Evolutionary conservation across 2,329 filamentous ascomycete genomes (phyloP), one percentile per base, ranked within the genome.

Genomic region (Pseudogymnoascus sp.): DNA sequence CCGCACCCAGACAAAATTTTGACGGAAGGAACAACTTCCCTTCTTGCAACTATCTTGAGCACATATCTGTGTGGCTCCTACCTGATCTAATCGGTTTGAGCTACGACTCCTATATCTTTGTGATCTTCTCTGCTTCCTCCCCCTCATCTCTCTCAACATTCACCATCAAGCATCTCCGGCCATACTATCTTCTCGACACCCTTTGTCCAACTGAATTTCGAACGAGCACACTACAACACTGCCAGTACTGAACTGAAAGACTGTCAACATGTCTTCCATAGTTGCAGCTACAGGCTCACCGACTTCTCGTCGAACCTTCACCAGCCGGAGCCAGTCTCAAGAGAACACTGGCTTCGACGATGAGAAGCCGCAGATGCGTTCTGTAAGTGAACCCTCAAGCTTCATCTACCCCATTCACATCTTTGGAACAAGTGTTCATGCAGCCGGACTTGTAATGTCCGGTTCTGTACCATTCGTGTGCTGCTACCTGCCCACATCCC

Each of bases 211-310:
- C 47, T 53, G 15, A 35, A 53, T 53, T 35, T 33, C 25, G 33
- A 33, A 53, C 25, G 33, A 33, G 14, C 47, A 18, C 15, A 53
- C 47, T 25, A 33, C 47, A 33, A 28, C 28, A 35, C 28, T 35
- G 47, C 11, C 47, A 53, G 6, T 18, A 53, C 14, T 53, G 28
- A 53, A 53, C 28, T 18, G 36, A 53, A 60, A 39, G 60, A 62
- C 57, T 20, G 58, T 41, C 67, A 70, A 63, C 62, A 80, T 79
- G 77, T 76, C 76, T 68, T 68, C 71, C 62, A 68, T 66, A 14
- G 63, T 69, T 63, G 68, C 68, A 39, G 73, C 75, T 25, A 74
- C 74, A 22, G 77, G 75, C 50, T 79, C 78, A 58, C 77, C 77
- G 15, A 71, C 68, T 58, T 68, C 74, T 60, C 74, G 73, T 62